These are phyloP conservation scores for Penicillium soppii DNA, from an alignment of 495 filamentous ascomycete genomes.

Conservation along the genomic window DNA sequence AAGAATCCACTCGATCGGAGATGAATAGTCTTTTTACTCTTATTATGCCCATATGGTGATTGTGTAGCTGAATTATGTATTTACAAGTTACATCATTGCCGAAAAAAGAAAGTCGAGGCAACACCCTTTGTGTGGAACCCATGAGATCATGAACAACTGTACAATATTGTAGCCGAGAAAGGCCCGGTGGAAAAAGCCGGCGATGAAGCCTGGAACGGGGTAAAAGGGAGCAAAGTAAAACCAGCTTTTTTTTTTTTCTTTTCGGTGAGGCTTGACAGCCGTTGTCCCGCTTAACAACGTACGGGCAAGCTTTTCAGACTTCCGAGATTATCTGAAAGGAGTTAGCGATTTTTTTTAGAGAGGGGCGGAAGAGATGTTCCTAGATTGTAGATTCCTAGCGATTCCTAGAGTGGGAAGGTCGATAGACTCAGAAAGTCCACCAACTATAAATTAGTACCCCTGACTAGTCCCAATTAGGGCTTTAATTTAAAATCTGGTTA, in stretches of 20 bases:
- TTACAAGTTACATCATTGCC: neutral
- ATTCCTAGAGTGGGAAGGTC: too few relatives aligned
- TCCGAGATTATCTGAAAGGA: conserved; percentile 7
- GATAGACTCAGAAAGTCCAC: too few relatives aligned
- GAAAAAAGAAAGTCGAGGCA: neutral
- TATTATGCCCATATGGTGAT: too few relatives aligned
- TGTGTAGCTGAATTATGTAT: too few relatives aligned
- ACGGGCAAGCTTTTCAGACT: conserved; percentile 19
- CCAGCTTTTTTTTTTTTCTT: conserved; percentile 13
- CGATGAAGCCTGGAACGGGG: conserved; percentile 11
- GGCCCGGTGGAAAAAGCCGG: too few relatives aligned
- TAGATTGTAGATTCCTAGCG: too few relatives aligned
- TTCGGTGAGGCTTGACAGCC: conserved; percentile 25
- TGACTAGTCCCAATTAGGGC: conserved; percentile 15
- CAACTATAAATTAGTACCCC: conserved; percentile 14
- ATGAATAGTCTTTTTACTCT: too few relatives aligned
- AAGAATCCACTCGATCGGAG: too few relatives aligned
- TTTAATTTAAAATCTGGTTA: neutral
- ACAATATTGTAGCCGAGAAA: too few relatives aligned
- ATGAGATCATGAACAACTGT: conserved; percentile 32
- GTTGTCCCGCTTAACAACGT: conserved; percentile 19
- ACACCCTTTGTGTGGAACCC: conserved; percentile 13
- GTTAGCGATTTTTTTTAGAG: too few relatives aligned
- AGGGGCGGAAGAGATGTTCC: too few relatives aligned
- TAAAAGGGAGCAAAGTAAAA: conserved; percentile 11